A percentile compares a stretch with the other conserved stretches of the same genome.
phyloP scores from a whole-genome alignment of 306 rosid species.

The Biancaea sappan region DNA sequence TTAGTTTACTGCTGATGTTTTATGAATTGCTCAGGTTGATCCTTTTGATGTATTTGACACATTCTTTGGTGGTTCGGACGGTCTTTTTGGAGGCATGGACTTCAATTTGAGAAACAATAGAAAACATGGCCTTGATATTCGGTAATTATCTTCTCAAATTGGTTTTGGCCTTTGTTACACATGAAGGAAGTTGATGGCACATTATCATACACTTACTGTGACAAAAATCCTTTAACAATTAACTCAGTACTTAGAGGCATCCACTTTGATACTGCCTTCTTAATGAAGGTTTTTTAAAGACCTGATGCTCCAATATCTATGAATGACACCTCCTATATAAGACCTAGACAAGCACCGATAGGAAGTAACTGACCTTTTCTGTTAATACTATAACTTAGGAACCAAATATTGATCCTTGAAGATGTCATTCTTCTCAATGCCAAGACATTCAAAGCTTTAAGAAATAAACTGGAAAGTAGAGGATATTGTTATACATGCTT shows the following conservation, averaged over 20 bases:
- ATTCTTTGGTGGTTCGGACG: constrained; percentile 78
- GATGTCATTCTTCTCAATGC: background rate
- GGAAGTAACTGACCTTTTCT: background rate
- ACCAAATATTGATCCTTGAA: background rate
- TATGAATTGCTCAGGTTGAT: constrained; percentile 62
- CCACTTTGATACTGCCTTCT: background rate
- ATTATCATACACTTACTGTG: background rate
- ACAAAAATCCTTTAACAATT: constrained; percentile 21
- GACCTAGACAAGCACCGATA: background rate
- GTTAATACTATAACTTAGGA: background rate
- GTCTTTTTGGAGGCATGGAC: constrained; percentile 68
- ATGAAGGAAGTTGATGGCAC: background rate
- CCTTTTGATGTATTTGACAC: constrained; percentile 72
- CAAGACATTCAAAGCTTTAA: background rate
- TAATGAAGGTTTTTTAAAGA: constrained; percentile 5
- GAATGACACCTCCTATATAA: background rate
- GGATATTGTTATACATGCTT: background rate
- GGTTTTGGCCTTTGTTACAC: constrained; percentile 2
- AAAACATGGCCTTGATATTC: constrained; percentile 61
- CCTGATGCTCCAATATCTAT: background rate
- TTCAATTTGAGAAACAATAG: constrained; percentile 60
- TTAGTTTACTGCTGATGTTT: constrained; percentile 29
- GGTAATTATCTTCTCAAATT: constrained; percentile 46
- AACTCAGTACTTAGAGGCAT: background rate
- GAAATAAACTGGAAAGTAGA: background rate